These are phyloP conservation scores for Pythium vanterpoolii DNA, from an alignment of 352 stramenopile genomes.

Conservation along the genomic window DNA sequence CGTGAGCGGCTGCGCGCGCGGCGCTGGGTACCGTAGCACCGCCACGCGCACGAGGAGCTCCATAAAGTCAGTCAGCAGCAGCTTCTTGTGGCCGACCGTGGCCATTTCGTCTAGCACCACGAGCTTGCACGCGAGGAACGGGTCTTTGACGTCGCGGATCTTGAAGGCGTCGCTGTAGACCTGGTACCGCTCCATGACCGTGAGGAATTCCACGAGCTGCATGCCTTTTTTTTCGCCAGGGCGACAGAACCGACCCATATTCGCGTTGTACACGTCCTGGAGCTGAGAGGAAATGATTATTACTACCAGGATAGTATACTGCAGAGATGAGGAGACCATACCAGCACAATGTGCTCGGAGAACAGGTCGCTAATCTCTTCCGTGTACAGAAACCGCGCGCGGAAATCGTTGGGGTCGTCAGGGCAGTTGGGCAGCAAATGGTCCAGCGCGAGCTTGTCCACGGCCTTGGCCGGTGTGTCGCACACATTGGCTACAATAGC, in stretches of 20 bases:
- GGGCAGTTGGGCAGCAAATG: slow-evolving; percentile 42
- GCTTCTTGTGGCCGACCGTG: slow-evolving; percentile 63
- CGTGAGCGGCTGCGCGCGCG: slow-evolving; percentile 9
- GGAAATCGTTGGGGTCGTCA: slow-evolving; percentile 73
- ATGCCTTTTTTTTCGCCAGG: slow-evolving; percentile 76
- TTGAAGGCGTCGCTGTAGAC: slow-evolving; percentile 64
- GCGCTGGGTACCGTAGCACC: slow-evolving; percentile 53
- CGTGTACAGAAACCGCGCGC: slow-evolving; percentile 65
- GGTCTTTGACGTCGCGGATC: slow-evolving; percentile 62
- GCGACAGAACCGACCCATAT: slow-evolving; percentile 74
- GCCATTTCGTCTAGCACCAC: slow-evolving; percentile 76
- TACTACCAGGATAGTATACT: too few relatives aligned
- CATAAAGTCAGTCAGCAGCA: slow-evolving; percentile 78
- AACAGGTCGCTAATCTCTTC: slow-evolving; percentile 75
- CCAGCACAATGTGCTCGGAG: slow-evolving; percentile 66
- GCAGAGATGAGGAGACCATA: slow-evolving; percentile 31
- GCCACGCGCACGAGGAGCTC: slow-evolving; percentile 64
- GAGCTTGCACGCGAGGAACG: slow-evolving; percentile 70
- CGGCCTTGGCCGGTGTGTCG: slow-evolving; percentile 61
- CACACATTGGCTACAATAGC: slow-evolving; percentile 46
- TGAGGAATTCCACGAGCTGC: slow-evolving; percentile 65
- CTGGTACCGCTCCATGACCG: slow-evolving; percentile 59
- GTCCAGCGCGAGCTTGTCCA: slow-evolving; percentile 65
- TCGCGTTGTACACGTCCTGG: slow-evolving; percentile 68
- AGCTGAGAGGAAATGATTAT: slow-evolving; percentile 27